These are phyloP conservation scores for Solanum tarijense DNA, from an alignment of 257 asterid species.

Conservation along the genomic window DNA sequence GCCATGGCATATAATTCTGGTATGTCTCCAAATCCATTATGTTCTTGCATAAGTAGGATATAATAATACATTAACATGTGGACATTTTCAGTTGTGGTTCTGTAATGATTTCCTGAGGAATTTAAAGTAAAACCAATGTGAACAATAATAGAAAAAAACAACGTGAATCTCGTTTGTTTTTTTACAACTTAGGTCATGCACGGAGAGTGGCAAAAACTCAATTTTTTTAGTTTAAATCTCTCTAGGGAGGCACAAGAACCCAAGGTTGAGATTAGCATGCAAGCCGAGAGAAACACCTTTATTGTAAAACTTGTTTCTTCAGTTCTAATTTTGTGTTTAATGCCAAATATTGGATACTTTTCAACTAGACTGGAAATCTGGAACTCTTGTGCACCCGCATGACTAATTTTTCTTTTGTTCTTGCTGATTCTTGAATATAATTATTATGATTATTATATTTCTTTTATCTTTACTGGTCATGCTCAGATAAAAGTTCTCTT, in stretches of 20 bases:
- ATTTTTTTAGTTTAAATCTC: background rate
- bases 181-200: background rate
- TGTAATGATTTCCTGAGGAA: background rate
- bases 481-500: background rate
- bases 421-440: background rate
- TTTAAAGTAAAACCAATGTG: background rate
- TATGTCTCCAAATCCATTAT: slow-evolving; percentile 7
- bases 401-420: background rate
- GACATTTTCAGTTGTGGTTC: background rate
- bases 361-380: background rate
- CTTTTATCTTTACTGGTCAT: background rate
- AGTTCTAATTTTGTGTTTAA: background rate
- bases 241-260: background rate
- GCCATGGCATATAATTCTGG: slow-evolving; percentile 26
- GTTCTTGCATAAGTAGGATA: background rate
- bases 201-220: background rate
- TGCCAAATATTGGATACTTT: background rate
- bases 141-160: background rate
- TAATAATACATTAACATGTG: background rate
- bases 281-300: background rate
- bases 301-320: background rate
- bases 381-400: background rate
- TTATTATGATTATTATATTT: background rate
- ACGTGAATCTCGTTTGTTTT: background rate
- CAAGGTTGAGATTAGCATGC: background rate